Percentiles rank a stretch among this genome's conserved stretches.
Conservation (phyloP, 2,329 filamentous ascomycete genomes). For the Aspergillus cejpii region DNA sequence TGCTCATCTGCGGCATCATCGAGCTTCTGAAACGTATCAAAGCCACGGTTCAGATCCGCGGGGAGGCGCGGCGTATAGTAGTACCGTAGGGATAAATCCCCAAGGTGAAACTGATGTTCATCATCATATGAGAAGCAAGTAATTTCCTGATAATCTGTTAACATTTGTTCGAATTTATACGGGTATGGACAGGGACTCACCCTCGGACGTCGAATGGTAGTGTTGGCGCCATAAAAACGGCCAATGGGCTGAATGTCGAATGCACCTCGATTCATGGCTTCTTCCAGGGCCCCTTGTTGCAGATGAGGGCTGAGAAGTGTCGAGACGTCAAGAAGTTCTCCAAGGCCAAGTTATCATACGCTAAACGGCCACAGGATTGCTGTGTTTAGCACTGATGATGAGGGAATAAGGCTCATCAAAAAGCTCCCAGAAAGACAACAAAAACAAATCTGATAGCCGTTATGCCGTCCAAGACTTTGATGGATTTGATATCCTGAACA, state of each 20-base stretch:
- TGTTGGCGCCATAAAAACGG: slow-evolving; percentile 61
- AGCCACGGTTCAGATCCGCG: slow-evolving; percentile 70
- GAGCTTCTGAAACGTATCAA: slow-evolving; percentile 72
- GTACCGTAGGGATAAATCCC: slow-evolving; percentile 74
- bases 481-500: neutral
- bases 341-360: neutral
- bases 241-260: slow-evolving; percentile 65
- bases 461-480: neutral
- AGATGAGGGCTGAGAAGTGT: neutral
- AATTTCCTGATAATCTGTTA: slow-evolving; percentile 62
- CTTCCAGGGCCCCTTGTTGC: neutral
- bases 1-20: slow-evolving; percentile 82
- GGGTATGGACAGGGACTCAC: slow-evolving; percentile 39
- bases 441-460: neutral
- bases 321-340: neutral
- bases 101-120: slow-evolving; percentile 66
- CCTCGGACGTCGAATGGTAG: slow-evolving; percentile 68
- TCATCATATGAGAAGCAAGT: slow-evolving; percentile 90
- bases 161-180: neutral
- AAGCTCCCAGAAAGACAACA: neutral
- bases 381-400: neutral
- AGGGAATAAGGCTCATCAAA: neutral
- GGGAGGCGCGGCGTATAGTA: slow-evolving; percentile 73
- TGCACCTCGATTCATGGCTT: slow-evolving; percentile 28
- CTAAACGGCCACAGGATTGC: neutral